Conservation (phyloP, 768 basidiomycete genomes). For the Naganishia onofrii region DNA sequence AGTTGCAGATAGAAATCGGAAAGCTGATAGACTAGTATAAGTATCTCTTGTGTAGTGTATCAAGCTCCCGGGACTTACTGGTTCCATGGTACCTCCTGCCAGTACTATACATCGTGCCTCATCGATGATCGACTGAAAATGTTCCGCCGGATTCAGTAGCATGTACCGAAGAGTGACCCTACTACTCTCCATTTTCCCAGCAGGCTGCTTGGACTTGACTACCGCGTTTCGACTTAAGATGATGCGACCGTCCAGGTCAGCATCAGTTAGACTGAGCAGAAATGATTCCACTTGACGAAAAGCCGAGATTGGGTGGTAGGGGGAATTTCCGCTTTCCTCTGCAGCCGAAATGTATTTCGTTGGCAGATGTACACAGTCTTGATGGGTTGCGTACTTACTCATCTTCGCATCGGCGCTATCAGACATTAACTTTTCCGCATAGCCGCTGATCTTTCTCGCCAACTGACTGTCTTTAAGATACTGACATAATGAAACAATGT, state of each 20-base stretch:
- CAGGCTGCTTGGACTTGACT: not conserved
- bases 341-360: not conserved
- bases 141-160: slow-evolving; percentile 82
- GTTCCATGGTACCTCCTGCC: slow-evolving; percentile 97
- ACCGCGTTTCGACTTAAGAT: slow-evolving; percentile 54
- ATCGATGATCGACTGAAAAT: slow-evolving; percentile 79
- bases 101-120: slow-evolving; percentile 78
- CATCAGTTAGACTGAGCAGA: slow-evolving; percentile 69
- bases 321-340: slow-evolving; percentile 2
- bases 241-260: slow-evolving; percentile 76
- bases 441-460: slow-evolving; percentile 67
- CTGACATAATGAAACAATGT: slow-evolving; percentile 73
- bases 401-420: slow-evolving; percentile 52
- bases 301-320: slow-evolving; percentile 59
- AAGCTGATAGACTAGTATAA: slow-evolving; percentile 58
- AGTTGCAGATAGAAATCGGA: slow-evolving; percentile 81
- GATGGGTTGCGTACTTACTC: slow-evolving; percentile 43
- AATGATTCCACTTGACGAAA: slow-evolving; percentile 78
- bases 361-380: not conserved
- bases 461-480: slow-evolving; percentile 81
- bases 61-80: slow-evolving; percentile 58
- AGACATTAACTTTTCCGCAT: slow-evolving; percentile 62
- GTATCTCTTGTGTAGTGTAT: not conserved
- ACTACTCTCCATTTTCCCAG: not conserved
- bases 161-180: slow-evolving; percentile 79